Percentiles rank a stretch among this genome's conserved stretches.
These are phyloP conservation scores for Tagetes erecta DNA, from an alignment of 129 eudicot genomes.

Conservation along the genomic window DNA sequence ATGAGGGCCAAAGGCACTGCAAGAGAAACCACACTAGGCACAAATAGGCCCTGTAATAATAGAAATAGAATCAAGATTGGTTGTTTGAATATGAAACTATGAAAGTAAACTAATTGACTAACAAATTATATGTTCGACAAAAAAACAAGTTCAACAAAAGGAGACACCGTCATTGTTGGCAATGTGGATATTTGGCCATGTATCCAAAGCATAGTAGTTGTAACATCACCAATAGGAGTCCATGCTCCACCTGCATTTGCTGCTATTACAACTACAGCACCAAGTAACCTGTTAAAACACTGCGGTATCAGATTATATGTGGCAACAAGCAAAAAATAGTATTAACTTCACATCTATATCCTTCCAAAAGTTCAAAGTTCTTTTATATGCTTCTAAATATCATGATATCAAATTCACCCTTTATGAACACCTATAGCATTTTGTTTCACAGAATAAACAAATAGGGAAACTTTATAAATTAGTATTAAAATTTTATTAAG, in stretches of 20 bases:
- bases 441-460: constrained; percentile 3
- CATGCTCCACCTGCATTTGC: constrained; percentile 99
- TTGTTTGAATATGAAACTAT: background rate
- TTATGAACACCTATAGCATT: background rate
- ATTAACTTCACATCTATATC: background rate
- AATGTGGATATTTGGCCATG: constrained; percentile 95
- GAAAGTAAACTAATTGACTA: background rate
- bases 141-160: background rate
- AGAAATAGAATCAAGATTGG: constrained; percentile 13
- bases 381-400: background rate
- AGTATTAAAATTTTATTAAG: background rate
- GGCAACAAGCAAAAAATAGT: background rate
- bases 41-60: constrained; percentile 53
- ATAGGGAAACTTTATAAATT: background rate
- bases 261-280: constrained; percentile 93
- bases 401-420: background rate
- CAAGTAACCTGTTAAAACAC: constrained; percentile 64
- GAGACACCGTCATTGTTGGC: constrained; percentile 81
- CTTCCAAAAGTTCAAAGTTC: background rate
- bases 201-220: constrained; percentile 99
- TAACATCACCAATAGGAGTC: constrained; percentile 99
- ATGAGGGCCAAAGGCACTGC: constrained; percentile 91
- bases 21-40: constrained; percentile 80
- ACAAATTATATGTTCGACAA: background rate
- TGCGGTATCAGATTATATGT: constrained; percentile 12